These are phyloP conservation scores for Dicorynia guianensis DNA, from an alignment of 306 rosid species.

Conservation along the genomic window DNA sequence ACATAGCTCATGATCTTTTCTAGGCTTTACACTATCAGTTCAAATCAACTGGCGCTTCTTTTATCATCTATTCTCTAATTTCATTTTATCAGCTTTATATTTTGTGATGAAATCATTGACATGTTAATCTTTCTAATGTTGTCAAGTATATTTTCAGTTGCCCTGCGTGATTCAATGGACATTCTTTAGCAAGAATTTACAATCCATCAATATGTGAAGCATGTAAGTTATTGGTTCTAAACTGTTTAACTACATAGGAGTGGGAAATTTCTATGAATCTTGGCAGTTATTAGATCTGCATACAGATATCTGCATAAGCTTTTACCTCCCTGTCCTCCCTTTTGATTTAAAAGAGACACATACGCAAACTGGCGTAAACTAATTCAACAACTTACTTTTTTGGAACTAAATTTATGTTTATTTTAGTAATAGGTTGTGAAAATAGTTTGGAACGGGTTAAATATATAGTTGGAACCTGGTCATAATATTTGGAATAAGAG, in stretches of 20 bases:
- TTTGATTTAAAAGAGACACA: no score
- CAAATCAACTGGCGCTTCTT: constrained; percentile 57
- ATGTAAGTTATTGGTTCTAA: constrained; percentile 36
- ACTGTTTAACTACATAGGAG: constrained; percentile 10
- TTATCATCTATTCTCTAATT: constrained; percentile 1
- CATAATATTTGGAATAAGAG: constrained; percentile 6
- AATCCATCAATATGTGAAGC: constrained; percentile 85
- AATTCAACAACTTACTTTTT: constrained; percentile 13
- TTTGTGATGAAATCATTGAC: constrained; percentile 28
- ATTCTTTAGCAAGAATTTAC: constrained; percentile 77
- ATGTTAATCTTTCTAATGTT: background rate
- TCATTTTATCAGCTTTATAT: background rate
- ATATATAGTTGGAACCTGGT: background rate
- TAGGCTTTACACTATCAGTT: constrained; percentile 84
- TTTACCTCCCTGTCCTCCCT: background rate
- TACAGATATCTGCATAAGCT: background rate
- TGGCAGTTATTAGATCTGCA: background rate
- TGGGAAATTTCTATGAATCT: background rate
- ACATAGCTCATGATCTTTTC: constrained; percentile 78
- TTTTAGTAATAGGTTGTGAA: background rate
- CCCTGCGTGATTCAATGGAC: constrained; percentile 78
- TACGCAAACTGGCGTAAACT: background rate
- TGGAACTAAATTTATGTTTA: background rate
- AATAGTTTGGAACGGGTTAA: background rate
- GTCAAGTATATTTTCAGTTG: constrained; percentile 81